Conservation (phyloP, 192 early-diverging fungal species). For the Rhizophagus clarus region DNA sequence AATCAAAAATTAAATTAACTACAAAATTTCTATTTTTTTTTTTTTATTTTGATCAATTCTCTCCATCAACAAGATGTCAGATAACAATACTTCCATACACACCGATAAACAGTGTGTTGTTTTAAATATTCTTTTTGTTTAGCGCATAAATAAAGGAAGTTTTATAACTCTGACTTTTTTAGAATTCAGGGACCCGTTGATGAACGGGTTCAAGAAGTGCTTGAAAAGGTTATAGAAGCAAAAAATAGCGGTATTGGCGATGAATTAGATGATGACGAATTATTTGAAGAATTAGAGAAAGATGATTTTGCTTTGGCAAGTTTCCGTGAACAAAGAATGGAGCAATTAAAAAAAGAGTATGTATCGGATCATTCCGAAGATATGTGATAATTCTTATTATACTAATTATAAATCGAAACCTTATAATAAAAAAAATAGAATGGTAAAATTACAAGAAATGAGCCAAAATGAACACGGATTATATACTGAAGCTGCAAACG, state of each 20-base stretch:
- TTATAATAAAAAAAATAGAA: slow-evolving; percentile 41
- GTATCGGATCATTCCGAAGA: slow-evolving; percentile 23
- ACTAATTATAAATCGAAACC: not conserved
- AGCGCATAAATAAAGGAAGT: not conserved
- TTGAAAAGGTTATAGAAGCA: slow-evolving; percentile 36
- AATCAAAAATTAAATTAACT: too few relatives aligned
- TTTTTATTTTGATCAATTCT: too few relatives aligned
- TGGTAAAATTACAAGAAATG: slow-evolving; percentile 63
- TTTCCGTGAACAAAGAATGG: slow-evolving; percentile 82
- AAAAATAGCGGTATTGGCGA: slow-evolving; percentile 51
- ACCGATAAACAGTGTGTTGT: not conserved
- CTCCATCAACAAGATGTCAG: too few relatives aligned
- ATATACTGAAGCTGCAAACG: slow-evolving; percentile 71
- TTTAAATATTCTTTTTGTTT: not conserved
- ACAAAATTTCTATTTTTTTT: too few relatives aligned
- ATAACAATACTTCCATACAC: not conserved
- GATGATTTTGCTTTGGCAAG: slow-evolving; percentile 72
- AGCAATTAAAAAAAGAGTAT: slow-evolving; percentile 85
- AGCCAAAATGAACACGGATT: slow-evolving; percentile 70
- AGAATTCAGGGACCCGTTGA: not conserved
- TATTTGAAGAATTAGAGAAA: slow-evolving; percentile 85
- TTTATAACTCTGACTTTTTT: not conserved
- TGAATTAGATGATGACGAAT: slow-evolving; percentile 68
- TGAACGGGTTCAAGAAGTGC: slow-evolving; percentile 28
- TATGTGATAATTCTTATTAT: not conserved